These are phyloP conservation scores for Ascochyta viciae-villosae DNA, from an alignment of 2,329 filamentous ascomycete genomes.

Conservation along the genomic window DNA sequence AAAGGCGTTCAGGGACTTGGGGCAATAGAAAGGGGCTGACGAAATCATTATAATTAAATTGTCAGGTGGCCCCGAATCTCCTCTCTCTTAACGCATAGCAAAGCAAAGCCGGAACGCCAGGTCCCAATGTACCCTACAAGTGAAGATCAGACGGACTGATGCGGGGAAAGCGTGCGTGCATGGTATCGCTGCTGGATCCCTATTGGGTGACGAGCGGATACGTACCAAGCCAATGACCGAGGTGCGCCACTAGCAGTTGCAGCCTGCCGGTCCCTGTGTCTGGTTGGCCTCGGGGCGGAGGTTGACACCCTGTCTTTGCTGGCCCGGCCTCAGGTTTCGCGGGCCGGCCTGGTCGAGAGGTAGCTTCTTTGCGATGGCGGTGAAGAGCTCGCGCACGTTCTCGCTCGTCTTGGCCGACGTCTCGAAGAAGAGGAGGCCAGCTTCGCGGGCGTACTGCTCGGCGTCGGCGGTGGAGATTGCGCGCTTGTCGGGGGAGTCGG, in stretches of 20 bases:
- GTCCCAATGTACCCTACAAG: conserved; percentile 31
- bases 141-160: conserved; percentile 20
- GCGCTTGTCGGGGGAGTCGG: conserved; percentile 92
- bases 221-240: conserved; percentile 17
- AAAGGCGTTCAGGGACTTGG: neutral
- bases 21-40: conserved; percentile 9
- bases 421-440: conserved; percentile 95
- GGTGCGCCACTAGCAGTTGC: conserved; percentile 64
- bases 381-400: conserved; percentile 95
- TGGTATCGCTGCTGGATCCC: conserved; percentile 12
- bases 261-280: conserved; percentile 65
- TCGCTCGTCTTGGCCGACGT: conserved; percentile 97
- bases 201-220: conserved; percentile 13
- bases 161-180: conserved; percentile 8
- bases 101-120: conserved; percentile 36
- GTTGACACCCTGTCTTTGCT: conserved; percentile 70
- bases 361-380: conserved; percentile 96
- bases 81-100: conserved; percentile 33
- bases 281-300: conserved; percentile 67
- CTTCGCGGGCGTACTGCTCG: conserved; percentile 92
- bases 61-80: conserved; percentile 41
- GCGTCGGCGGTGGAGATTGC: conserved; percentile 89
- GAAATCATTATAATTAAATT: conserved; percentile 41
- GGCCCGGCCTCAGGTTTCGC: conserved; percentile 72
- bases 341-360: conserved; percentile 96